A percentile compares a stretch with the other conserved stretches of the same genome.
Conservation (phyloP, 176 grass and related monocot species). For the Oryza meridionalis region DNA sequence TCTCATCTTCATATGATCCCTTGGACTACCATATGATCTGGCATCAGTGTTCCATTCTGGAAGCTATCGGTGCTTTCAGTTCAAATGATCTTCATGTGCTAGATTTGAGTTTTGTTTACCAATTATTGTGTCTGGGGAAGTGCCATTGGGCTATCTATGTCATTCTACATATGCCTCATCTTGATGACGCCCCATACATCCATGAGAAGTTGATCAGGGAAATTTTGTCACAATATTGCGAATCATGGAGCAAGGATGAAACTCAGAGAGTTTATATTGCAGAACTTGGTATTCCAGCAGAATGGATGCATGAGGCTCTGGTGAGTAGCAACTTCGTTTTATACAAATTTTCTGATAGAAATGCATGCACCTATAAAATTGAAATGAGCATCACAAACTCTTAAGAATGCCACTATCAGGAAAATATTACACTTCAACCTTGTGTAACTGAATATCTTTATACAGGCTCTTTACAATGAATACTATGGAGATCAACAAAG, state of each 20-base stretch:
- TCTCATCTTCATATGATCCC: slow-evolving; percentile 80
- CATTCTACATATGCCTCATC: slow-evolving; percentile 77
- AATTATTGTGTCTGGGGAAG: slow-evolving; percentile 77
- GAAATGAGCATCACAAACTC: not conserved
- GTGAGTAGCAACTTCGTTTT: slow-evolving; percentile 49
- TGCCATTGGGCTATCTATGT: slow-evolving; percentile 97
- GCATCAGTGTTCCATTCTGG: slow-evolving; percentile 85
- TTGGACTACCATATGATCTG: slow-evolving; percentile 98
- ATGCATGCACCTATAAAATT: not conserved
- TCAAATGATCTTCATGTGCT: slow-evolving; percentile 75
- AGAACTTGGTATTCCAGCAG: slow-evolving; percentile 81
- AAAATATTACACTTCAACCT: slow-evolving; percentile 5
- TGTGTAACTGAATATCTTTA: slow-evolving; percentile 21
- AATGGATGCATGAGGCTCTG: slow-evolving; percentile 93
- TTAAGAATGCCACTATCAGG: not conserved
- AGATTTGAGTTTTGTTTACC: slow-evolving; percentile 90
- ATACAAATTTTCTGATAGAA: slow-evolving; percentile 31
- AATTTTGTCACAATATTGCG: slow-evolving; percentile 79
- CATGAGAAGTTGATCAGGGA: slow-evolving; percentile 84
- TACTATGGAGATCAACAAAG: slow-evolving; percentile 67
- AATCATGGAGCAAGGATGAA: slow-evolving; percentile 77
- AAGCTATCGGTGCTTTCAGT: slow-evolving; percentile 85
- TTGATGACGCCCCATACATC: slow-evolving; percentile 66
- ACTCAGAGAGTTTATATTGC: slow-evolving; percentile 75
- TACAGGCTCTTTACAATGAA: slow-evolving; percentile 85